Percentiles rank a stretch among this genome's conserved stretches.
Evolutionary conservation across 2,329 filamentous ascomycete species (phyloP).

Genomic region (Aspergillus versicolor): DNA sequence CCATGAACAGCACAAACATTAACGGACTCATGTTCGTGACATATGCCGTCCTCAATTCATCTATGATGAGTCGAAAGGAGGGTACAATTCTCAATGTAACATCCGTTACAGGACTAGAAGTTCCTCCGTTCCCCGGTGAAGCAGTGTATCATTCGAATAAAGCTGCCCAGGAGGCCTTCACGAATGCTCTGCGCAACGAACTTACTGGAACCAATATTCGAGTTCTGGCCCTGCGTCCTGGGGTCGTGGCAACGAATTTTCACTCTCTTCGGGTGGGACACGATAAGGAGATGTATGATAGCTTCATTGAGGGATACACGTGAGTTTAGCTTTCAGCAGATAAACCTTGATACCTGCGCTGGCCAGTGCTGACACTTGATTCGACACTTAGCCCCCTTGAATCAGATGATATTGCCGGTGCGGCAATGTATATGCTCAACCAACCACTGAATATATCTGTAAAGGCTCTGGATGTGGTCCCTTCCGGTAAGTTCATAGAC

Average conservation of each 20-base stretch:
- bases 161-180: slow-evolving; percentile 50
- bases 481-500: slow-evolving; percentile 30
- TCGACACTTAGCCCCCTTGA: slow-evolving; percentile 35
- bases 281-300: slow-evolving; percentile 43
- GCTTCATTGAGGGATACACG: slow-evolving; percentile 48
- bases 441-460: slow-evolving; percentile 43
- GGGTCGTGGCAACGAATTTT: slow-evolving; percentile 51
- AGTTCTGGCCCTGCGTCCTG: slow-evolving; percentile 49
- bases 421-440: slow-evolving; percentile 45
- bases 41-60: slow-evolving; percentile 46
- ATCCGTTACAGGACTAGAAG: slow-evolving; percentile 48
- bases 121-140: slow-evolving; percentile 51
- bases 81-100: slow-evolving; percentile 53
- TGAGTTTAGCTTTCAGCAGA: background rate
- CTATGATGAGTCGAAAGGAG: slow-evolving; percentile 39
- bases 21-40: slow-evolving; percentile 50
- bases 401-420: slow-evolving; percentile 45
- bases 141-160: slow-evolving; percentile 52
- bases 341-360: background rate
- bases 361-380: background rate
- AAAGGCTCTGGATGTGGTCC: slow-evolving; percentile 50
- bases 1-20: slow-evolving; percentile 51
- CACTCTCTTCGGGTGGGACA: slow-evolving; percentile 48
- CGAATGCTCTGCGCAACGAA: slow-evolving; percentile 51
- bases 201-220: slow-evolving; percentile 47